These are phyloP conservation scores for Hericium coralloides DNA, from an alignment of 768 basidiomycete species.

Conservation along the genomic window DNA sequence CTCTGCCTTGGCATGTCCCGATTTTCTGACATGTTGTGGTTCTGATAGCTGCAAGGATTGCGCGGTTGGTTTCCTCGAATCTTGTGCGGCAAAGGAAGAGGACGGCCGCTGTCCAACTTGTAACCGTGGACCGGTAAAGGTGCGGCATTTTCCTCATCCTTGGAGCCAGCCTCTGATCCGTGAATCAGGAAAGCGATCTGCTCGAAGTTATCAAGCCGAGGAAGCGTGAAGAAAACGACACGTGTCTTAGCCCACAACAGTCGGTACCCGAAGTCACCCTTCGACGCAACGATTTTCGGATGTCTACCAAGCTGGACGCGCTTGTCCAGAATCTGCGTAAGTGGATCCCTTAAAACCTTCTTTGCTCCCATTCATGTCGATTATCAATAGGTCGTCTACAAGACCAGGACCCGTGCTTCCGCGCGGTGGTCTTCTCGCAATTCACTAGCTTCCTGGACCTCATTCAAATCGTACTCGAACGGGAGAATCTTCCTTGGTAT, in stretches of 20 bases:
- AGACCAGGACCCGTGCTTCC: constrained; percentile 67
- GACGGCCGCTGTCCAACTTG: constrained; percentile 78
- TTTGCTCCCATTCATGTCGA: background rate
- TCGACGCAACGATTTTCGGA: constrained; percentile 75
- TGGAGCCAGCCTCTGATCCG: background rate
- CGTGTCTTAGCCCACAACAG: constrained; percentile 24
- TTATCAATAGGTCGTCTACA: constrained; percentile 42
- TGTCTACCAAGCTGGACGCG: constrained; percentile 88
- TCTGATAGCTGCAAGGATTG: constrained; percentile 79
- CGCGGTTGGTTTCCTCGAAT: constrained; percentile 62
- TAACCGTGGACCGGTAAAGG: constrained; percentile 56
- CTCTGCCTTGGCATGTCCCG: background rate
- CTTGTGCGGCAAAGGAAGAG: constrained; percentile 61
- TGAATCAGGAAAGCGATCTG: constrained; percentile 43
- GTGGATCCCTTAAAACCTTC: constrained; percentile 10
- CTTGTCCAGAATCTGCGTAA: constrained; percentile 63
- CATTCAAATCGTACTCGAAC: constrained; percentile 60
- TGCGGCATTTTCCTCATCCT: constrained; percentile 12
- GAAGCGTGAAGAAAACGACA: constrained; percentile 16
- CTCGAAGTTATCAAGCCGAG: constrained; percentile 45
- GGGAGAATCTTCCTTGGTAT: constrained; percentile 59
- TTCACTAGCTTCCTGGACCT: constrained; percentile 85
- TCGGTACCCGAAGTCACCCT: constrained; percentile 42
- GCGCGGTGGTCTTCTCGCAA: constrained; percentile 85
- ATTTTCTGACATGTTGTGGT: background rate